Base-by-base conservation (phyloP, 148 eudicot genomes). In the Camellia japonica region DNA sequence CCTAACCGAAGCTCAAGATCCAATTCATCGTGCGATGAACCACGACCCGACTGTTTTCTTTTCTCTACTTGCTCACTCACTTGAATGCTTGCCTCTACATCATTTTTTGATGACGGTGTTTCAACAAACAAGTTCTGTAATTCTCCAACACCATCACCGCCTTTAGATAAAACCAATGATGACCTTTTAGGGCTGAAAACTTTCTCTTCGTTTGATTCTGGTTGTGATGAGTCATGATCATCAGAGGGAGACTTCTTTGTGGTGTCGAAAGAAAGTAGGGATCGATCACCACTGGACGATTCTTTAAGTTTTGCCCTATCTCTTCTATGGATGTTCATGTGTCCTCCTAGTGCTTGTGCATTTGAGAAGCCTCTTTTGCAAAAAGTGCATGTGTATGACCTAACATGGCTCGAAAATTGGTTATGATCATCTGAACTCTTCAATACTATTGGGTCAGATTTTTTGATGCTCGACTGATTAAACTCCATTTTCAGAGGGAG, bases 321-420 rank as follows among this genome's bases (percentile, higher is more conserved):
- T 76, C 81, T 81, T 51, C 91, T 75, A 73, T 89, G 91, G 43
- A 86, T 89, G 74, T 89, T 89, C 91, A 88, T 88, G 77, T 74
- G 77, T 6, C 77, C 77, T 42, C 77, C 77, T 15, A 74, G 51
- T 1, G 77, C 90, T 68, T 89, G 89, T 46, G 91, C 89, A 62
- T 89, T 89, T 51, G 89, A 86, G 59, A 89, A 89, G 7, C 88
- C 91, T 81, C 85, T 85, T 58, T 85, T 83, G 79, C 91, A 89
- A 47, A 89, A 89, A 23, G 67, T 81, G 83, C 91, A 89, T 5
- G 80, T 66, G 42, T 84, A 86, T 0, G 87, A 82, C 65, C 83
- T 84, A 13, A 46, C 75, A 77, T 81, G 80, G 30, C 66, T 52
- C 4, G 77, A 59, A 18, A 8, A 47, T 74, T 41, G 77, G 23